phyloP scores from a whole-genome alignment of 2,329 filamentous ascomycete genomes.

The Botrytis byssoidea region DNA sequence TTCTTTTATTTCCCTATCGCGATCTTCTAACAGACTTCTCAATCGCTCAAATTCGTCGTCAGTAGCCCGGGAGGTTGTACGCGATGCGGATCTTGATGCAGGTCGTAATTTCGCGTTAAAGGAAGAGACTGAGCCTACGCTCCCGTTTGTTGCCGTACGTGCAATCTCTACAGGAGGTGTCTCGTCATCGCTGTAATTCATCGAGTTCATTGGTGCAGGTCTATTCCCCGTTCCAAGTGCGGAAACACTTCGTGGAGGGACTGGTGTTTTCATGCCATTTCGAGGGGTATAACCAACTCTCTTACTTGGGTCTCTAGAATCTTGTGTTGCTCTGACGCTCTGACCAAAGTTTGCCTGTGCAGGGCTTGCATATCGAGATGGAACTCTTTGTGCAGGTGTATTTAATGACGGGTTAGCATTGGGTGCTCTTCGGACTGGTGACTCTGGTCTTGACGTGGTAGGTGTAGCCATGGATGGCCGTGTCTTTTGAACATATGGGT shows the following conservation, averaged over 20 bases:
- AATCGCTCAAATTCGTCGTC: slow-evolving; percentile 75
- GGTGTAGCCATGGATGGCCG: slow-evolving; percentile 69
- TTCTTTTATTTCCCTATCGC: slow-evolving; percentile 83
- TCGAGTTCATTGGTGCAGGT: slow-evolving; percentile 43
- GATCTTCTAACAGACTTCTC: slow-evolving; percentile 72
- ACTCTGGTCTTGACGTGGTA: slow-evolving; percentile 69
- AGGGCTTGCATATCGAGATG: slow-evolving; percentile 62
- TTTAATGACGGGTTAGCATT: slow-evolving; percentile 57
- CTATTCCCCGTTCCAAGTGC: slow-evolving; percentile 49
- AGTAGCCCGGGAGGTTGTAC: slow-evolving; percentile 43
- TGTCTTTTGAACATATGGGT: slow-evolving; percentile 68
- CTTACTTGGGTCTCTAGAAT: slow-evolving; percentile 61
- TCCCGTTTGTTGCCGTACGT: slow-evolving; percentile 52
- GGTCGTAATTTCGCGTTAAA: slow-evolving; percentile 54
- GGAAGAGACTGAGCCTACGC: slow-evolving; percentile 54
- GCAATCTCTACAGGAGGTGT: slow-evolving; percentile 52
- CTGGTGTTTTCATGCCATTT: slow-evolving; percentile 50
- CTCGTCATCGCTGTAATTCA: slow-evolving; percentile 57
- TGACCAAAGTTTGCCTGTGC: slow-evolving; percentile 62
- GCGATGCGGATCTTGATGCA: slow-evolving; percentile 40
- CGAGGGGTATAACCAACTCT: slow-evolving; percentile 43
- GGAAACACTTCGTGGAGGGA: slow-evolving; percentile 58
- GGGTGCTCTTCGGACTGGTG: slow-evolving; percentile 70
- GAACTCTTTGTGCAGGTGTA: slow-evolving; percentile 50
- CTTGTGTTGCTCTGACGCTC: slow-evolving; percentile 56